phyloP scores from a whole-genome alignment of 1,139 yeast genomes.

The Candida sp. region DNA sequence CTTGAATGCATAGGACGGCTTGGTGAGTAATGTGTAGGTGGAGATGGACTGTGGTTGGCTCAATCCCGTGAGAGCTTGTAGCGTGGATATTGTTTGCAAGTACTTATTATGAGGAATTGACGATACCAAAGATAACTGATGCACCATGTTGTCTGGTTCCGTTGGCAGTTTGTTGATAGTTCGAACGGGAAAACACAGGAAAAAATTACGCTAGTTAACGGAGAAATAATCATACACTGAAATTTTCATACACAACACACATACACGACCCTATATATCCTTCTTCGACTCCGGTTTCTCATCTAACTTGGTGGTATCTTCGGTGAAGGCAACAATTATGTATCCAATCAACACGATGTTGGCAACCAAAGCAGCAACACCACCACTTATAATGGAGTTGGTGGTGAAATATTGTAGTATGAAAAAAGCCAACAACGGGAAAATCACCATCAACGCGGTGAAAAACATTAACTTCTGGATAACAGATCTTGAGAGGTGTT shows the following conservation, averaged over 20 bases:
- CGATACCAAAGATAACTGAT: slow-evolving; percentile 46
- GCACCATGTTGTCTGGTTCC: slow-evolving; percentile 32
- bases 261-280: slow-evolving; percentile 10
- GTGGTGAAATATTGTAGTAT: slow-evolving; percentile 55
- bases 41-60: slow-evolving; percentile 42
- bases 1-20: slow-evolving; percentile 46
- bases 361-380: slow-evolving; percentile 86
- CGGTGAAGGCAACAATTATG: slow-evolving; percentile 85
- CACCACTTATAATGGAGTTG: slow-evolving; percentile 83
- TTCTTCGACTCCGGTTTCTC: slow-evolving; percentile 22
- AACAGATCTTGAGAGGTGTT: slow-evolving; percentile 49
- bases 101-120: slow-evolving; percentile 46
- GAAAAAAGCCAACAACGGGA: slow-evolving; percentile 81
- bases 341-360: slow-evolving; percentile 87
- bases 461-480: slow-evolving; percentile 78
- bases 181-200: neutral
- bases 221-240: neutral
- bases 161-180: neutral
- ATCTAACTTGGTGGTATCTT: slow-evolving; percentile 55
- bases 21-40: slow-evolving; percentile 47
- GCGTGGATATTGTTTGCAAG: slow-evolving; percentile 46
- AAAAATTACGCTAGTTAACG: neutral
- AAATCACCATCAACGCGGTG: slow-evolving; percentile 86
- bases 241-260: neutral
- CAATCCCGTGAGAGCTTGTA: slow-evolving; percentile 50